Conservation (phyloP, 805 yeast species). For the Zygosaccharomyces lentus region DNA sequence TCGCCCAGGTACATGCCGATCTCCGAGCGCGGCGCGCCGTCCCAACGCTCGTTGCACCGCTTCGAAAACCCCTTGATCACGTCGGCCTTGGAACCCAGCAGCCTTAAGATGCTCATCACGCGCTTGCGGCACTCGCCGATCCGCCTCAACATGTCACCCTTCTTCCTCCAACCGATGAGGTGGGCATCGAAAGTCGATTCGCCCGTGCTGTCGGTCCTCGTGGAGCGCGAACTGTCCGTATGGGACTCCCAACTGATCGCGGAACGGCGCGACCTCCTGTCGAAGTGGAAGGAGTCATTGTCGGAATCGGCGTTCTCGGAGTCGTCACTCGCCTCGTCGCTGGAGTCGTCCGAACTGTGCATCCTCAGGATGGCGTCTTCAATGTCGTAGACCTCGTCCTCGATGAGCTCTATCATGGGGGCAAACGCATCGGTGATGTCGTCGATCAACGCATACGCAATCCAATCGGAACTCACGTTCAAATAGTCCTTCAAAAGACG, state of each 20-base stretch:
- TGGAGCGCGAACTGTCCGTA: conserved; percentile 18
- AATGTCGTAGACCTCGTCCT: conserved; percentile 89
- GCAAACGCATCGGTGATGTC: conserved; percentile 97
- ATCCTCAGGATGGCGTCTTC: conserved; percentile 86
- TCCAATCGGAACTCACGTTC: conserved; percentile 93
- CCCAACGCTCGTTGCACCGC: conserved; percentile 82
- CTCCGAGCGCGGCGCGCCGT: conserved; percentile 72
- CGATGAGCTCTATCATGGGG: conserved; percentile 91
- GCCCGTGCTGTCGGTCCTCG: conserved; percentile 31
- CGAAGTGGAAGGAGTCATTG: conserved; percentile 16
- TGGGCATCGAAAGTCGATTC: conserved; percentile 37
- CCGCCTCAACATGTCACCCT: conserved; percentile 91
- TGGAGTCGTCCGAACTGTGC: conserved; percentile 62
- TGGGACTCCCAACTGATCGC: conserved; percentile 19
- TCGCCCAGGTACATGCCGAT: conserved; percentile 94
- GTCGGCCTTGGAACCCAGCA: conserved; percentile 90
- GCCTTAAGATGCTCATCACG: conserved; percentile 83
- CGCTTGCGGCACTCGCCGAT: conserved; percentile 94
- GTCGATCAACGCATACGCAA: conserved; percentile 92
- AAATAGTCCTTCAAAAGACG: conserved; percentile 81
- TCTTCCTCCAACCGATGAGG: conserved; percentile 75
- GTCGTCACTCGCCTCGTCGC: conserved; percentile 37
- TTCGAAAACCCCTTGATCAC: conserved; percentile 96
- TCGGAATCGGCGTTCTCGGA: conserved; percentile 29
- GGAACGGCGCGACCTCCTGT: conserved; percentile 16